These are phyloP conservation scores for Athelia psychrophila DNA, from an alignment of 1,284 basidiomycete species.

Conservation along the genomic window DNA sequence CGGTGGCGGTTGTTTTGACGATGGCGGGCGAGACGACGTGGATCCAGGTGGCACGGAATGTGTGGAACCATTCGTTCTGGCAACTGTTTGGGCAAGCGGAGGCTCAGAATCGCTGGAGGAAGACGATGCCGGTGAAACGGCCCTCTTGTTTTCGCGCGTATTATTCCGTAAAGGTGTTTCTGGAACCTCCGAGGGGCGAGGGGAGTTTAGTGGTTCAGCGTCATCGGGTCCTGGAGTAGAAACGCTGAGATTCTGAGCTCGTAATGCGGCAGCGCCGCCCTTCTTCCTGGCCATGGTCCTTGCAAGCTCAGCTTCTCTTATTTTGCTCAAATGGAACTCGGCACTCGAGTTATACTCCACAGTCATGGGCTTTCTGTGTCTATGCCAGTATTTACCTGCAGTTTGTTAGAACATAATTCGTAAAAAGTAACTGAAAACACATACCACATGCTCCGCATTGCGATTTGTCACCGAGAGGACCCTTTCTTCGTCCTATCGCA, in stretches of 20 bases:
- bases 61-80: constrained; percentile 47
- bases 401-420: constrained; percentile 11
- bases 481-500: constrained; percentile 82
- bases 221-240: constrained; percentile 41
- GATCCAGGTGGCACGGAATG: constrained; percentile 17
- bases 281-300: constrained; percentile 52
- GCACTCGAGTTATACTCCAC: constrained; percentile 75
- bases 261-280: constrained; percentile 45
- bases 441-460: constrained; percentile 90
- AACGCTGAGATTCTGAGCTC: constrained; percentile 35
- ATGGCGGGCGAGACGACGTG: constrained; percentile 7
- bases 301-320: constrained; percentile 51
- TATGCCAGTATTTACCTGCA: constrained; percentile 82
- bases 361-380: constrained; percentile 74
- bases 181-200: constrained; percentile 43
- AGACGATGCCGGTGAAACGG: constrained; percentile 64
- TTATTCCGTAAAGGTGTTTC: constrained; percentile 51
- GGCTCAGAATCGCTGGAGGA: constrained; percentile 68
- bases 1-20: constrained; percentile 4
- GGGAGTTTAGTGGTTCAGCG: constrained; percentile 51
- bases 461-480: constrained; percentile 86
- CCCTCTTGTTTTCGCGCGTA: constrained; percentile 36
- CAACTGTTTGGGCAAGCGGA: constrained; percentile 58
- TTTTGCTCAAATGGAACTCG: constrained; percentile 61
- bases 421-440: constrained; percentile 1